Evolutionary conservation across 2,329 filamentous ascomycete genomes (phyloP).

Genomic region (Graphium sp.): DNA sequence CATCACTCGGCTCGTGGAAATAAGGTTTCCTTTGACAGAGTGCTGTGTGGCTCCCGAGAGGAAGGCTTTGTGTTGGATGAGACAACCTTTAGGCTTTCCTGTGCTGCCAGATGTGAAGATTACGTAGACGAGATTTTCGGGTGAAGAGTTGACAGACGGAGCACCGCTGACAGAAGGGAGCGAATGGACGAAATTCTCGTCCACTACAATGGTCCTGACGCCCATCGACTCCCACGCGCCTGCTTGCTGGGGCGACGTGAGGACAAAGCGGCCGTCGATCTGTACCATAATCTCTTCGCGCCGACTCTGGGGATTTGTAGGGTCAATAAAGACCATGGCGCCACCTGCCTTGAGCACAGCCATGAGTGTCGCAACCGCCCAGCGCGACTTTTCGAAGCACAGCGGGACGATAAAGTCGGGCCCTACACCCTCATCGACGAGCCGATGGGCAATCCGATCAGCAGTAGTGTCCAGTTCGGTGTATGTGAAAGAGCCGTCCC

Average conservation of each 20-base stretch:
- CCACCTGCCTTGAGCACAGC: slow-evolving; percentile 30
- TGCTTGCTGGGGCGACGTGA: slow-evolving; percentile 21
- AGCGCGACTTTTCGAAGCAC: slow-evolving; percentile 30
- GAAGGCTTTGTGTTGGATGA: slow-evolving; percentile 19
- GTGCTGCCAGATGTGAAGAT: slow-evolving; percentile 35
- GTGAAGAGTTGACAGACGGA: slow-evolving; percentile 5
- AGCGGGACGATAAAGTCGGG: slow-evolving; percentile 23
- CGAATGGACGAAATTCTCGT: slow-evolving; percentile 1
- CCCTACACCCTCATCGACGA: slow-evolving; percentile 18
- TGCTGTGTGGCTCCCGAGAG: slow-evolving; percentile 25
- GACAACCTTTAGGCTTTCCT: slow-evolving; percentile 29
- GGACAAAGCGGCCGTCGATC: slow-evolving; percentile 17
- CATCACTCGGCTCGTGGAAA: slow-evolving; percentile 21
- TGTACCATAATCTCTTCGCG: slow-evolving; percentile 25
- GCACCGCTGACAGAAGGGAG: slow-evolving; percentile 3
- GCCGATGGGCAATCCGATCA: slow-evolving; percentile 13
- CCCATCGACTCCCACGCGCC: slow-evolving; percentile 18
- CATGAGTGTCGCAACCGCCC: slow-evolving; percentile 24
- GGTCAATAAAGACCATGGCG: slow-evolving; percentile 27
- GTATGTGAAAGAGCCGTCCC: slow-evolving; percentile 10
- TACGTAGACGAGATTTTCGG: slow-evolving; percentile 13
- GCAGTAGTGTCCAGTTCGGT: slow-evolving; percentile 8
- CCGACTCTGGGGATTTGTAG: slow-evolving; percentile 24
- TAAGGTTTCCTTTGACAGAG: slow-evolving; percentile 22
- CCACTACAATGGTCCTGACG: slow-evolving; percentile 3